Base-by-base conservation (phyloP, 495 filamentous ascomycete genomes). In the Podospora bellae-mahoneyi region DNA sequence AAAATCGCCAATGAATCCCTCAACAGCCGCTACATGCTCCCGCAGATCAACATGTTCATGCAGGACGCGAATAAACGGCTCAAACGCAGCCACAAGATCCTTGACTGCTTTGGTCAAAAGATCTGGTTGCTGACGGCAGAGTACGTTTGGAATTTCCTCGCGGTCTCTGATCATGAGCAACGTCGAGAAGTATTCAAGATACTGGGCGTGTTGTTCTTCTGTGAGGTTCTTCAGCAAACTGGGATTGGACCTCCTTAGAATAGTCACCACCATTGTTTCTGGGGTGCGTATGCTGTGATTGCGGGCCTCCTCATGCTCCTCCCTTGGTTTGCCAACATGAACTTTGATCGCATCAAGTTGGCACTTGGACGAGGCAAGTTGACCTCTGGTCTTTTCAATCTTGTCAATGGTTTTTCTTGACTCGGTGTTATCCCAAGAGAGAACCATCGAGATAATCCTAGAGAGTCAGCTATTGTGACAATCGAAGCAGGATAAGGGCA, bases 31-130 rank as follows among this genome's bases (percentile, higher is more conserved):
- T 0, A 91, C 68, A 34, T 88, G 86, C 23, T 81, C 84, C 48
- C 83, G 84, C 28, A 91, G 80, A 67, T 91, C 87, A 7, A 90
- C 82, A 4, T 84, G 84, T 61, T 90, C 84, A 66, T 91, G 89
- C 15, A 90, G 75, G 6, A 75, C 73, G 4, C 89, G 82, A 53
- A 91, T 90, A 63, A 90, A 84, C 3, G 85, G 87, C n/a, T 90
- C 89, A 66, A 89, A 89, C 5, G 84, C 85, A 0, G 77, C 74
- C 10, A 90, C 83, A 9, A 80, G 71, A 28, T 88, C 84, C n/a
- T 82, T 79, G 60, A 91, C 74, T 1, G 83, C 80, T 5, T 82
- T 77, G 2, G 88, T 90, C 4, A 88, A 79, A 4, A 86, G 78
- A 68, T 91, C 89, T 1, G 89, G 89, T 28, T 76, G 79, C 57